phyloP scores from a whole-genome alignment of 2,329 filamentous ascomycete species.

The Coniochaeta sp. region DNA sequence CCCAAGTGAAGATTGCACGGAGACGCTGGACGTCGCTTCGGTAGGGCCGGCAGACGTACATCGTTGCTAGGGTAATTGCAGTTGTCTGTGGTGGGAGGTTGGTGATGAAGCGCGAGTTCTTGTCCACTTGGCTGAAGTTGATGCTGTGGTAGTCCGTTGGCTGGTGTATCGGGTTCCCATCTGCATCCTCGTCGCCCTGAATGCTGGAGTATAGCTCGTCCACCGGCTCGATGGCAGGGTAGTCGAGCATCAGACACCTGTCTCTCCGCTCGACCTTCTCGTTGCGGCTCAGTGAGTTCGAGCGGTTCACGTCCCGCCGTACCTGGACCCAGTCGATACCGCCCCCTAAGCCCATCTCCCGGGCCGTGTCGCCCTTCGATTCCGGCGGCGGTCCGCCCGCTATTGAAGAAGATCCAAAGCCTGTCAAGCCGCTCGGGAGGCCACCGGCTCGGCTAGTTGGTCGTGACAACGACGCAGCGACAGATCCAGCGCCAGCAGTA shows the following conservation, averaged over 20 bases:
- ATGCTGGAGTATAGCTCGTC: constrained; percentile 80
- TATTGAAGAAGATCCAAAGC: neutral
- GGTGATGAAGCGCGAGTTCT: constrained; percentile 86
- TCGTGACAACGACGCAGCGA: constrained; percentile 40
- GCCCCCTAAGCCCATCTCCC: constrained; percentile 62
- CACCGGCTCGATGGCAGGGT: constrained; percentile 80
- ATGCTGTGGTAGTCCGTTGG: constrained; percentile 74
- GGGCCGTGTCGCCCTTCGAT: constrained; percentile 42
- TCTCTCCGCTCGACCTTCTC: constrained; percentile 81
- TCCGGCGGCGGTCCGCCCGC: neutral
- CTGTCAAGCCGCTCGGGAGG: constrained; percentile 4
- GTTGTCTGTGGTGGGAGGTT: constrained; percentile 77
- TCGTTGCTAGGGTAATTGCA: constrained; percentile 75
- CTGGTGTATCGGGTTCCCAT: constrained; percentile 73
- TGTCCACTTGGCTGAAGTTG: constrained; percentile 85
- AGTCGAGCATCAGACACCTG: constrained; percentile 89
- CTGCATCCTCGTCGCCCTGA: constrained; percentile 82
- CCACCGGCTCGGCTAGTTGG: constrained; percentile 22
- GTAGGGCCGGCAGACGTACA: constrained; percentile 89
- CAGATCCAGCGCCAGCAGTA: constrained; percentile 38
- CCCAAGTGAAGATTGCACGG: constrained; percentile 95
- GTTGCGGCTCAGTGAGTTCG: constrained; percentile 85
- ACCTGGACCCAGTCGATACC: constrained; percentile 94
- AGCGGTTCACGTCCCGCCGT: constrained; percentile 88
- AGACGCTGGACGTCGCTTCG: constrained; percentile 88